phyloP scores from a whole-genome alignment of 371 early-diverging fungal species.

The Rhizopus microsporus region DNA sequence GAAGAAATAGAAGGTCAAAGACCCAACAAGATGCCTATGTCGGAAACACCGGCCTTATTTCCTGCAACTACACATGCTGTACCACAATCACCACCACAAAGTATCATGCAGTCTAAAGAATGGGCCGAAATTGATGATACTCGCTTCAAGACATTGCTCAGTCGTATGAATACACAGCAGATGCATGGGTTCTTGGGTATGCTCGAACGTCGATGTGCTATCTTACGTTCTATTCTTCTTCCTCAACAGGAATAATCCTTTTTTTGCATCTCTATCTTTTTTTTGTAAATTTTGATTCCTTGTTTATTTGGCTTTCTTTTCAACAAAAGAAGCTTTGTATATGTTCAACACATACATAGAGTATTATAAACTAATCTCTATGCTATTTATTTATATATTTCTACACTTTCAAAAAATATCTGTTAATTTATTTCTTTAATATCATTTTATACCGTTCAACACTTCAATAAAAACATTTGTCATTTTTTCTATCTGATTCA shows the following conservation, averaged over 20 bases:
- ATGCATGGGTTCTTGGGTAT: slow-evolving; percentile 56
- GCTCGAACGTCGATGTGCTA: slow-evolving; percentile 51
- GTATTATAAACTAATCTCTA: slow-evolving; percentile 16
- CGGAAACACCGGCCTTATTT: slow-evolving; percentile 10
- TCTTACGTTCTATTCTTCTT: slow-evolving; percentile 35
- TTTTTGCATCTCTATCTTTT: slow-evolving; percentile 11
- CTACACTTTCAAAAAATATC: slow-evolving; percentile 1
- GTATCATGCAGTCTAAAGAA: slow-evolving; percentile 36
- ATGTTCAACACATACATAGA: slow-evolving; percentile 36
- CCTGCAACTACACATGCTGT: slow-evolving; percentile 6
- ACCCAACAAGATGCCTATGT: slow-evolving; percentile 3
- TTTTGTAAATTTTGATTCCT: slow-evolving; percentile 7
- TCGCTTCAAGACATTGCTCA: slow-evolving; percentile 46
- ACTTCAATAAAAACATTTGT: slow-evolving; percentile 1
- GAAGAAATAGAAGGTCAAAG: slow-evolving; percentile 4
- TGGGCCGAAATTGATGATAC: slow-evolving; percentile 45
- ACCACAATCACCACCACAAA: slow-evolving; percentile 2
- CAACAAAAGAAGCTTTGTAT: slow-evolving; percentile 22
- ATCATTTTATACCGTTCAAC: slow-evolving; percentile 28
- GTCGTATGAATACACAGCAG: slow-evolving; percentile 55
- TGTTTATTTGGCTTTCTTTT: slow-evolving; percentile 19
- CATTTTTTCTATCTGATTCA: background rate
- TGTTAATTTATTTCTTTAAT: slow-evolving; percentile 4
- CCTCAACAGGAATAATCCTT: slow-evolving; percentile 15
- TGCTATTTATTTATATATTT: slow-evolving; percentile 15